These are phyloP conservation scores for Chlorella sp. DNA, from an alignment of 139 green algal species.

Conservation along the genomic window DNA sequence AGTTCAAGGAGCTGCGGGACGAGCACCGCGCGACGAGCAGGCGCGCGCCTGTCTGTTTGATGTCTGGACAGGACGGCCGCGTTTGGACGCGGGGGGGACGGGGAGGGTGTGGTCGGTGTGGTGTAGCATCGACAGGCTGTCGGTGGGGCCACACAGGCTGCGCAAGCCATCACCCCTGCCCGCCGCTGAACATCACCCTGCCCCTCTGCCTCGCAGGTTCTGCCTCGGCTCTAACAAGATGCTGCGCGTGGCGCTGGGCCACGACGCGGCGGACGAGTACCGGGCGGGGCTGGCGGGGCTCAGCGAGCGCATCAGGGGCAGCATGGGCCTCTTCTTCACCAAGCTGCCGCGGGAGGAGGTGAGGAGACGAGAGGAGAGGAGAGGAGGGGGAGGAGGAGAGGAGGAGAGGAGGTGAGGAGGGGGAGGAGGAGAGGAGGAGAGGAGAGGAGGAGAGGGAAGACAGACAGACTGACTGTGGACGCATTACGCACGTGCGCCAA, in stretches of 20 bases:
- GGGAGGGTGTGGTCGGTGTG: no score
- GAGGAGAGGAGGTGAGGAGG: no score
- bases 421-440: no score
- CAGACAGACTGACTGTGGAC: no score
- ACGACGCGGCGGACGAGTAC: conserved; percentile 76
- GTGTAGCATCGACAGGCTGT: no score
- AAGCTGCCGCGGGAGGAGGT: conserved; percentile 76
- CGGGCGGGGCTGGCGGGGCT: conserved; percentile 64
- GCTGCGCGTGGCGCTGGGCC: conserved; percentile 89
- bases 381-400: no score
- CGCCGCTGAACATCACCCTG: not conserved
- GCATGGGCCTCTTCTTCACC: conserved; percentile 91
- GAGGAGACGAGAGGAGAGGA: no score
- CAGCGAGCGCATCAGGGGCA: conserved; percentile 65
- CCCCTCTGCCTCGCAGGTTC: conserved; percentile 66
- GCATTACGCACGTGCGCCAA: no score
- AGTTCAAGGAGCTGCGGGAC: conserved; percentile 92
- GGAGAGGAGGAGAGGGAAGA: no score
- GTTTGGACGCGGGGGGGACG: no score
- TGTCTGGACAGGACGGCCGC: no score
- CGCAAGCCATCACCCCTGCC: not conserved
- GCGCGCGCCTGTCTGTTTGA: conserved; percentile 45
- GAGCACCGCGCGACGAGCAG: conserved; percentile 70
- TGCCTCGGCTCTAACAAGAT: conserved; percentile 90
- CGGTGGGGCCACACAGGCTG: no score